Evolutionary conservation across 139 green algal genomes (phyloP).

Genomic region (Tetradesmus obliquus): DNA sequence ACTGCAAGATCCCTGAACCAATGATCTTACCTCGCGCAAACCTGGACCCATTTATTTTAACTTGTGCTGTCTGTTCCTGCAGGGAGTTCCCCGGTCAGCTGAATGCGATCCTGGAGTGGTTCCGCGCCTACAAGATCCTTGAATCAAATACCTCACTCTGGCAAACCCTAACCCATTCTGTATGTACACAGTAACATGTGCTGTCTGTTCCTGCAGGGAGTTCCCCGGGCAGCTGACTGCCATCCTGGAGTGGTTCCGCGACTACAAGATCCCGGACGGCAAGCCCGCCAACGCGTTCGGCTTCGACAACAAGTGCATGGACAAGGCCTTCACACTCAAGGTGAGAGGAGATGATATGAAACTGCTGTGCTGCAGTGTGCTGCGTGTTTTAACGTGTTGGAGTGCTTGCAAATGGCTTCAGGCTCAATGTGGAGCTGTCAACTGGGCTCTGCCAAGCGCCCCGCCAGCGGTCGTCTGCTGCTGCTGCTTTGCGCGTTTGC

Average conservation of each 20-base stretch:
- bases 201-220: constrained; percentile 66
- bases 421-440: too few relatives aligned
- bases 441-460: too few relatives aligned
- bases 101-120: constrained; percentile 94
- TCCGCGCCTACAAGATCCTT: constrained; percentile 99
- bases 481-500: too few relatives aligned
- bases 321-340: constrained; percentile 83
- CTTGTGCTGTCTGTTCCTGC: constrained; percentile 13
- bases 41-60: too few relatives aligned
- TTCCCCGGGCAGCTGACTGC: constrained; percentile 96
- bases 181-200: too few relatives aligned
- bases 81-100: constrained; percentile 96
- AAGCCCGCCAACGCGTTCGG: constrained; percentile 97
- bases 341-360: constrained; percentile 25
- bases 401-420: too few relatives aligned
- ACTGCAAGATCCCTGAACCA: constrained; percentile 98
- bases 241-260: constrained; percentile 96
- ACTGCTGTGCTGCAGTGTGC: not conserved
- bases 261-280: constrained; percentile 99
- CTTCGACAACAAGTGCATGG: constrained; percentile 91
- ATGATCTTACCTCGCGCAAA: too few relatives aligned
- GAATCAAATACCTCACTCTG: constrained; percentile 54
- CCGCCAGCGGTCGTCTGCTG: too few relatives aligned
- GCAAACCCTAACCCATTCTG: too few relatives aligned
- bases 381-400: too few relatives aligned